Conservation (phyloP, 2,329 filamentous ascomycete genomes). For the Didymella keratinophila region DNA sequence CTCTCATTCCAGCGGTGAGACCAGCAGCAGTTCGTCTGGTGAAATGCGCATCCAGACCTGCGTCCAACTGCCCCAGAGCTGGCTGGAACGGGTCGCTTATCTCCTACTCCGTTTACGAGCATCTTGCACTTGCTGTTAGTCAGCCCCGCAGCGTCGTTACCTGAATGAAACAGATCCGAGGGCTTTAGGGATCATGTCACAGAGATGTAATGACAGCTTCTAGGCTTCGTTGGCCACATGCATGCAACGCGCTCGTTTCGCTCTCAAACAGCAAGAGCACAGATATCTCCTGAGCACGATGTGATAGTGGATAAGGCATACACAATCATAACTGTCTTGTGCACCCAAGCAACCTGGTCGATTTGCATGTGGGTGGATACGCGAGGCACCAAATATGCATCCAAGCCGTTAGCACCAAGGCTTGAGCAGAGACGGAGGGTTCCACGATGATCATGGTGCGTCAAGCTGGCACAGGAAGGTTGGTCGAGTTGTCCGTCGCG, state of each 20-base stretch:
- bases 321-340: slow-evolving; percentile 17
- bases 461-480: slow-evolving; percentile 29
- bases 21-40: not conserved
- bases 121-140: slow-evolving; percentile 19
- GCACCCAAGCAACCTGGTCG: slow-evolving; percentile 19
- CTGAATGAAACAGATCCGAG: slow-evolving; percentile 21
- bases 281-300: not conserved
- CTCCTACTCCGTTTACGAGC: slow-evolving; percentile 1
- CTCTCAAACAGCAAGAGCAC: not conserved
- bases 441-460: slow-evolving; percentile 32
- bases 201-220: slow-evolving; percentile 4
- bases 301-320: slow-evolving; percentile 1
- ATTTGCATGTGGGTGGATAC: slow-evolving; percentile 16
- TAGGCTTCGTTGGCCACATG: slow-evolving; percentile 5
- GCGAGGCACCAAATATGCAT: slow-evolving; percentile 23
- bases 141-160: slow-evolving; percentile 22
- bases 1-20: slow-evolving; percentile 23
- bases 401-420: slow-evolving; percentile 25
- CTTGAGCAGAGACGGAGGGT: slow-evolving; percentile 29
- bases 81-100: slow-evolving; percentile 15
- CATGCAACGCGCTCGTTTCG: slow-evolving; percentile 12
- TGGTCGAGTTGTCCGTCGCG: slow-evolving; percentile 27
- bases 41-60: slow-evolving; percentile 1
- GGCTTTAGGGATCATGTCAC: slow-evolving; percentile 6
- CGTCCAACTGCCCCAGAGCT: slow-evolving; percentile 2